Evolutionary conservation across 1,284 basidiomycete genomes (phyloP).

Genomic region (Rhodotorula sp.): DNA sequence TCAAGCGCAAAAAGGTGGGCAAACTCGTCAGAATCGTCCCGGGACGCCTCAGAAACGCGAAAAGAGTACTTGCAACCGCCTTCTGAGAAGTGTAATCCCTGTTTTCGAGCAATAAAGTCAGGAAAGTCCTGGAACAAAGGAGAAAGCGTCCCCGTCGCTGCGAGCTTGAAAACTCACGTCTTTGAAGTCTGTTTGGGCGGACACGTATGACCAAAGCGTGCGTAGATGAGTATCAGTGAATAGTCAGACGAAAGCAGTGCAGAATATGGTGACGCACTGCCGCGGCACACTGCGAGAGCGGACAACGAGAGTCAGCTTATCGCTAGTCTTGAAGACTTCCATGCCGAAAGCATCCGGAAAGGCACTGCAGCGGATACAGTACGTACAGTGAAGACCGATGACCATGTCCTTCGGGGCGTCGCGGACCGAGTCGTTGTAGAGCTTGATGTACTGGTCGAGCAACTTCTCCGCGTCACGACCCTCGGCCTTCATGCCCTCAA

Average conservation of each 20-base stretch:
- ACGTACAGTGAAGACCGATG: constrained; percentile 61
- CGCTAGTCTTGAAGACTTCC: too few relatives aligned
- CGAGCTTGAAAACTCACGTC: constrained; percentile 1
- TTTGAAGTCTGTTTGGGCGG: constrained; percentile 2
- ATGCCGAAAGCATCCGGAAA: constrained; percentile 64
- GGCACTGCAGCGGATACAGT: constrained; percentile 52
- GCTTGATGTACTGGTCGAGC: constrained; percentile 59
- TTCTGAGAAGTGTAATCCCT: constrained; percentile 66
- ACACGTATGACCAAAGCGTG: too few relatives aligned
- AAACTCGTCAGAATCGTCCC: background rate
- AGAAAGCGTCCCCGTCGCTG: background rate
- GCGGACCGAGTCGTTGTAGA: constrained; percentile 60
- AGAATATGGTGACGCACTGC: background rate
- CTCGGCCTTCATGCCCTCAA: constrained; percentile 61
- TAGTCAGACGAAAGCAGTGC: too few relatives aligned
- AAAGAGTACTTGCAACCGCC: constrained; percentile 56
- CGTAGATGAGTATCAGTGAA: too few relatives aligned
- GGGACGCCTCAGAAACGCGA: background rate
- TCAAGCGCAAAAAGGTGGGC: background rate
- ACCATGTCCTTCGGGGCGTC: constrained; percentile 64
- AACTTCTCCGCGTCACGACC: constrained; percentile 63
- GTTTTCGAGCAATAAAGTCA: constrained; percentile 36
- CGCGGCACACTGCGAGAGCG: constrained; percentile 1
- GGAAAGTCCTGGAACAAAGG: constrained; percentile 6
- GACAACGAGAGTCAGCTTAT: background rate